Base-by-base conservation (phyloP, 2,329 filamentous ascomycete genomes). In the Cladosporium sp. region DNA sequence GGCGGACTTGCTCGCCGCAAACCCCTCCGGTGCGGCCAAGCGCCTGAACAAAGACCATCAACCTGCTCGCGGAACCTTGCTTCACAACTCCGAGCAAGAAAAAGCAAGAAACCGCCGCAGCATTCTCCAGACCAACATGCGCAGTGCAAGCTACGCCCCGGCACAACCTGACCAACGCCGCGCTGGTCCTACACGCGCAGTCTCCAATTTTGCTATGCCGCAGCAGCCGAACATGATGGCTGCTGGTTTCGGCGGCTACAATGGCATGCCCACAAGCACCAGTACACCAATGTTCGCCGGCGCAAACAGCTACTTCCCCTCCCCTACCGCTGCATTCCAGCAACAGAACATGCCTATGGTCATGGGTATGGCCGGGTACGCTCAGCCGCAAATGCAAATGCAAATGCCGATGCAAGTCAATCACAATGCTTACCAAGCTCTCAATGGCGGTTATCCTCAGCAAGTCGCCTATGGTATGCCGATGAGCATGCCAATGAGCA, bases 1-100 rank as follows among this genome's bases (percentile, higher is more conserved):
- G 74, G 85, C 86, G 0, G 82, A 88, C 63, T 76, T 89, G 5
- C 78, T 88, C 9, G 75, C 81, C 60, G 77, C 79, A 5, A 68
- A 71, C 59, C 69, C 69, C 15, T 60, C 66, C 12, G 65, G 65
- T 28, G 42, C 52, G 8, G 38, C 43, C 28, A 54, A 49, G 15
- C 63, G 63, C 14, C 47, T 49, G 7, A 55, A 56, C 15, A 58
- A 58, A 14, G 50, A 65, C 9, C 61, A 65, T 37, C 52, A 66
- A 30, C 62, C 67, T 1, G 63, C 64, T 0, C 60, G 65, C 34
- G 75, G 75, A 30, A 76, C 73, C 17, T 69, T 80, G 8, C 71
- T 80, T 8, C 73, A 74, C 47, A 58, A 61, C 42, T 65, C 58
- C 30, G 65, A 60, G 20, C 62, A 66, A 38, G 58, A 65, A 28